Conservation (phyloP, 768 basidiomycete genomes). For the Xerocomellus intermedius region DNA sequence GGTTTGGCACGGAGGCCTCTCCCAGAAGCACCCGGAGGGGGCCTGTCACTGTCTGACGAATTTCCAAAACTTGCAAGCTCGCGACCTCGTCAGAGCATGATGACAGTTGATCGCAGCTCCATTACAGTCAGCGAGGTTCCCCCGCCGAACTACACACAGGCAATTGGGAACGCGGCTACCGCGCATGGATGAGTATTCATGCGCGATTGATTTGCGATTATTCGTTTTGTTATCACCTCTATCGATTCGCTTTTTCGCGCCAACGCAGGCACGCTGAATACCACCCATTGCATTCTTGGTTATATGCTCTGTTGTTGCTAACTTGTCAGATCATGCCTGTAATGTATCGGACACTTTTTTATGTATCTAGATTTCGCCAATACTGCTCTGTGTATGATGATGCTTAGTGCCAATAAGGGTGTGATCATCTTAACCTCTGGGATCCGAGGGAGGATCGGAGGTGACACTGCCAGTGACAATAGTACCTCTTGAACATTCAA, state of each 20-base stretch:
- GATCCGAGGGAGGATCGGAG: not conserved
- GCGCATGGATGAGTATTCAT: not conserved
- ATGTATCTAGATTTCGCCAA: not conserved
- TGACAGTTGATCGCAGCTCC: conserved; percentile 12
- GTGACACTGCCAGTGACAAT: not conserved
- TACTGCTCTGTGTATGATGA: not conserved
- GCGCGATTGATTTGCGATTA: not conserved
- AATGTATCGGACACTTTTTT: not conserved
- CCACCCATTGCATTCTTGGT: not conserved
- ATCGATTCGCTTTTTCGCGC: not conserved
- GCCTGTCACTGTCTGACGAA: conserved; percentile 14
- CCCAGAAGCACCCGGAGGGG: conserved; percentile 23
- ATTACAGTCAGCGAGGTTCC: conserved; percentile 17
- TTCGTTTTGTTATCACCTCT: not conserved
- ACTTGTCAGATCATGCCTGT: not conserved
- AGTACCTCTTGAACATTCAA: not conserved
- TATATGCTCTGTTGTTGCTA: not conserved
- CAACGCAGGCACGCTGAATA: not conserved
- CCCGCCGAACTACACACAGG: conserved; percentile 27
- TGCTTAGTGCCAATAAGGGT: no score
- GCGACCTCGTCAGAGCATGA: conserved; percentile 2
- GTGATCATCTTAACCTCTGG: no score
- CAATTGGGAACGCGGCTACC: not conserved
- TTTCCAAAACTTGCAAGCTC: conserved; percentile 9
- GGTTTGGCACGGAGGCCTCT: conserved; percentile 17